Evolutionary conservation across 345 rosid species (phyloP), one percentile per base, ranked within the genome.

Genomic region (Sisymbrium altissimum): DNA sequence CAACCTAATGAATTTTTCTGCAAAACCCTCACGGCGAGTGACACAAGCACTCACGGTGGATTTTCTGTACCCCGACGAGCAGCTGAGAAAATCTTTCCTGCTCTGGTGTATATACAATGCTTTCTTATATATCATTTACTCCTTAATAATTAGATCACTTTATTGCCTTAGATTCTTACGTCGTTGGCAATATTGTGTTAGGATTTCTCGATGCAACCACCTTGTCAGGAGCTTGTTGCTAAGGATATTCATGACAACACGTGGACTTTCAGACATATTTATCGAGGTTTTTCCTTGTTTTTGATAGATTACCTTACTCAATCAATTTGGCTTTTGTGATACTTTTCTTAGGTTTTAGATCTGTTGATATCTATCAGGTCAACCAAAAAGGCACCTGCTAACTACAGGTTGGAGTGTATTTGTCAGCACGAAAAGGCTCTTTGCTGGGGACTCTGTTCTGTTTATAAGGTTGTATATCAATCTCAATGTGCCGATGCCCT

Each of bases 11-110:
- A 95, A 17, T 92, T 92, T 69, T 95, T 95, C 84, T 95, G 97
- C 70, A 95, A 95, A 85, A 92, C 94, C 27, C 77, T 95, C 76
- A 95, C 99, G 21, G 97, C 98, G 25, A 95, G 99, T 80, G 99
- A 95, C 72, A 95, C 98, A 1, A 95, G 98, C 83, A 92, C 99
- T 67, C 98, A 95, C 76, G 99, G 99, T 74, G 98, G 98, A 66
- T 95, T 95, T 79, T 88, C 97, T 66, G 99, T 95, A 55, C 99
- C 98, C 9, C 94, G 97, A 2, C 88, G 96, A 57, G 97, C 99
- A 17, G 99, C 98, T 36, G 99, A 95, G 77, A 92, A 92, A 73
- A 90, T 88, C 48, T 95, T 95, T 77, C 99, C 99, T 46, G 70
- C 90, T 78, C 90, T 95, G 75, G 99, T 95, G 71, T 64, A 70